These are phyloP conservation scores for Geopyxis carbonaria DNA, from an alignment of 495 filamentous ascomycete genomes.

Conservation along the genomic window DNA sequence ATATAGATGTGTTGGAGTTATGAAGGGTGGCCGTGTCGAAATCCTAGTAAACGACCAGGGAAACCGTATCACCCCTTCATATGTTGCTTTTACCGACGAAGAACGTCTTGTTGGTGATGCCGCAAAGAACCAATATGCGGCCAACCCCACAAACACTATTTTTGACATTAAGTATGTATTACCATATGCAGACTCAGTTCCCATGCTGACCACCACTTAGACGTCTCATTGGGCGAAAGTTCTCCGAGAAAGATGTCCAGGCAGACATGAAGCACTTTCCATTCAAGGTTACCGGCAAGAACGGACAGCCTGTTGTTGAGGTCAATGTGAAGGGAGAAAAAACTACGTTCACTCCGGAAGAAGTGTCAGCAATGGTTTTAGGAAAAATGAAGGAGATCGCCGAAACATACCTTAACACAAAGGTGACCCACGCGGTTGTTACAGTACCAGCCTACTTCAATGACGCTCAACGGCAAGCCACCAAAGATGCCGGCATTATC, in stretches of 20 bases:
- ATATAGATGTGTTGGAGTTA: constrained; percentile 87
- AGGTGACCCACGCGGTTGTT: constrained; percentile 90
- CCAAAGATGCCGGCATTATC: constrained; percentile 92
- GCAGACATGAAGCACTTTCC: constrained; percentile 78
- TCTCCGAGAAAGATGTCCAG: constrained; percentile 69
- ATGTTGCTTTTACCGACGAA: constrained; percentile 96
- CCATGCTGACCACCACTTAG: constrained; percentile 28
- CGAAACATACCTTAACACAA: constrained; percentile 82
- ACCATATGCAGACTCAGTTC: background rate
- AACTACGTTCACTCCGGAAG: constrained; percentile 72
- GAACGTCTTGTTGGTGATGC: constrained; percentile 96
- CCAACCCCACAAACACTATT: constrained; percentile 76
- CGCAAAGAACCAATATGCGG: constrained; percentile 96
- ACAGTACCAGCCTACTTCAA: constrained; percentile 99
- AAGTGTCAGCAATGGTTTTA: constrained; percentile 74
- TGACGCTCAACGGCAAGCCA: constrained; percentile 94
- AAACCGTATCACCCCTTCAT: constrained; percentile 97
- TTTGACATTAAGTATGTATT: constrained; percentile 78
- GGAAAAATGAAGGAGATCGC: constrained; percentile 97
- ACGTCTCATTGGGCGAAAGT: constrained; percentile 83
- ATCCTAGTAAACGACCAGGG: constrained; percentile 95
- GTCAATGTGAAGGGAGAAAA: constrained; percentile 57
- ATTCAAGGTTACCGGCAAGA: constrained; percentile 66
- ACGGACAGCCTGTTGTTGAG: constrained; percentile 64
- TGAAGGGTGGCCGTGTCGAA: constrained; percentile 97